Evolutionary conservation across 2,329 filamentous ascomycete species (phyloP).

Genomic region (Dothidotthia symphoricarpi): DNA sequence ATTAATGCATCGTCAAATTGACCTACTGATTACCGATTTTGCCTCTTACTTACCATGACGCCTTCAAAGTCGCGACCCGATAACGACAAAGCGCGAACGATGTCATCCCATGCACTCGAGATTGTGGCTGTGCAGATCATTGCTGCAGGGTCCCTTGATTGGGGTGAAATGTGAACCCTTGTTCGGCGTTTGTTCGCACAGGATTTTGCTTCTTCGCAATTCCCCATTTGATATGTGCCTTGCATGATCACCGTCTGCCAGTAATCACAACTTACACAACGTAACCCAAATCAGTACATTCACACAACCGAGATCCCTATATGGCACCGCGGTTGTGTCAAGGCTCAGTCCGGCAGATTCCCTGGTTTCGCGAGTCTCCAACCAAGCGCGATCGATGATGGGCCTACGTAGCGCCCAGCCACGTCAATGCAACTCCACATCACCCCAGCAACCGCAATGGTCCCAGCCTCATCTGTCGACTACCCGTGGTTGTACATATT

Average conservation of each 20-base stretch:
- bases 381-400: not conserved
- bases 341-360: no score
- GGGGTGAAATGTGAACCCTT: no score
- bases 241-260: no score
- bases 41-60: no score
- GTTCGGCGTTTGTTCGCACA: not conserved
- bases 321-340: no score
- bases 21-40: not conserved
- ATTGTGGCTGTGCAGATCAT: conserved; percentile 10
- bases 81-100: not conserved
- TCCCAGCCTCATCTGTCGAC: conserved; percentile 16
- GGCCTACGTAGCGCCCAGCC: conserved; percentile 16
- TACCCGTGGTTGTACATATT: conserved; percentile 26
- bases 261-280: no score
- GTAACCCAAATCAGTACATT: no score
- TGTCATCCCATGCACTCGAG: not conserved
- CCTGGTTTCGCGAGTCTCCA: not conserved
- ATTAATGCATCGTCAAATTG: conserved; percentile 19
- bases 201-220: no score
- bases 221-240: no score
- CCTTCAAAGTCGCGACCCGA: no score
- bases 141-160: conserved; percentile 7
- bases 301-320: no score
- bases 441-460: conserved; percentile 30
- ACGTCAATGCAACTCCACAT: no score